Percentiles rank a stretch among this genome's conserved stretches.
phyloP scores from a whole-genome alignment of 768 basidiomycete genomes.

The Leccinum subtestaceum region DNA sequence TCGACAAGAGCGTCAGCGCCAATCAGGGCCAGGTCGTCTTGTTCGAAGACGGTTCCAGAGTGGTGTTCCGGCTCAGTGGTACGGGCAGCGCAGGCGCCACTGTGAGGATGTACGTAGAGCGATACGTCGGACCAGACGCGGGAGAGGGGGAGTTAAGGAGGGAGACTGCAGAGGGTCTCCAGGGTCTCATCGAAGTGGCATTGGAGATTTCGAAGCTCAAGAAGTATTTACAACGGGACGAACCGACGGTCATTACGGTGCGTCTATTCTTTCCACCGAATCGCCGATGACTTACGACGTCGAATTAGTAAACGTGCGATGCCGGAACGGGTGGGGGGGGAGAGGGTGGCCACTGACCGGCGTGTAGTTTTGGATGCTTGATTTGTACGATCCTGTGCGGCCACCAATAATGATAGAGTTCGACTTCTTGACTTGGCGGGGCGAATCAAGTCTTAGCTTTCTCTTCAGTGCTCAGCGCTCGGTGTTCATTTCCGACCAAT shows the following conservation, averaged over 20 bases:
- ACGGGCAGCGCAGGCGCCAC: constrained; percentile 97
- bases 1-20: constrained; percentile 87
- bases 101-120: constrained; percentile 93
- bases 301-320: constrained; percentile 15
- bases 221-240: constrained; percentile 79
- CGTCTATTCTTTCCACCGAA: constrained; percentile 27
- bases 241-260: constrained; percentile 97
- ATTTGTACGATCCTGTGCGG: constrained; percentile 16
- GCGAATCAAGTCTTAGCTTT: not conserved
- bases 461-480: not conserved
- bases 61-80: constrained; percentile 94
- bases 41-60: constrained; percentile 88
- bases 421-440: not conserved
- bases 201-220: constrained; percentile 80
- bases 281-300: constrained; percentile 1
- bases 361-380: not conserved
- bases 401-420: constrained; percentile 10
- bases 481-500: constrained; percentile 11
- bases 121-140: constrained; percentile 72
- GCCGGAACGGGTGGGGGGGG: not conserved
- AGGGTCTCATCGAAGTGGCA: constrained; percentile 95
- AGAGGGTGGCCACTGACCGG: not conserved
- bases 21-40: constrained; percentile 95
- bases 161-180: constrained; percentile 84
- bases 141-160: constrained; percentile 64